Evolutionary conservation across 2,329 filamentous ascomycete species (phyloP).

Genomic region (Penicillium brasilianum): DNA sequence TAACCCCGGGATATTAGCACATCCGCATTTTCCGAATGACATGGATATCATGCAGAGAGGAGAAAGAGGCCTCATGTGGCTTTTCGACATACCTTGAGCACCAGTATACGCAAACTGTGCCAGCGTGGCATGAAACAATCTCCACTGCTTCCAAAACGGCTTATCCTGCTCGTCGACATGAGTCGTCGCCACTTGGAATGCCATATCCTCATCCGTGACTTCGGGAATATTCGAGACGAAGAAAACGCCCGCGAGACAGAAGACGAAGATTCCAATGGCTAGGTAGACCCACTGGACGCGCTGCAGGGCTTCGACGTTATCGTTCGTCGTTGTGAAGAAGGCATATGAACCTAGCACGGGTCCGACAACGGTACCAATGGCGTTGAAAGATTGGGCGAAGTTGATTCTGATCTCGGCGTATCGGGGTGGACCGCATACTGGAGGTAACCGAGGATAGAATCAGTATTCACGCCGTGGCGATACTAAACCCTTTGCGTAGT

Average conservation of each 20-base stretch:
- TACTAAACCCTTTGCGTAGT: no score
- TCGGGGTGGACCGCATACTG: constrained; percentile 73
- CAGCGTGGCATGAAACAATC: constrained; percentile 74
- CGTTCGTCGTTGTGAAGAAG: constrained; percentile 70
- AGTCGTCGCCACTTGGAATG: constrained; percentile 62
- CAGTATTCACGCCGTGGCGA: neutral
- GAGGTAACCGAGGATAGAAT: constrained; percentile 22
- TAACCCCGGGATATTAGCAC: constrained; percentile 27
- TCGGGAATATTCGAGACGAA: constrained; percentile 72
- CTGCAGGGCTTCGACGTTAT: constrained; percentile 62
- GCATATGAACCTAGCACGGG: constrained; percentile 74
- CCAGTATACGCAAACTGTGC: constrained; percentile 83
- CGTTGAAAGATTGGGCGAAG: constrained; percentile 77
- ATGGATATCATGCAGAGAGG: no score
- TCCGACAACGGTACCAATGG: constrained; percentile 74
- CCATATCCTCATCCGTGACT: constrained; percentile 73
- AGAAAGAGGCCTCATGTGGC: no score
- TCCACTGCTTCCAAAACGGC: constrained; percentile 72
- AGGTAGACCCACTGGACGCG: constrained; percentile 82
- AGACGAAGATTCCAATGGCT: constrained; percentile 76
- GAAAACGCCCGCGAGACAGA: constrained; percentile 68
- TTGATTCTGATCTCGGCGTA: constrained; percentile 79
- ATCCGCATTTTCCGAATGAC: neutral
- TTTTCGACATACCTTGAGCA: constrained; percentile 61
- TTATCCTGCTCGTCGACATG: constrained; percentile 61